Base-by-base conservation (phyloP, 768 basidiomycete species). In the Sporobolomyces phaffii region DNA sequence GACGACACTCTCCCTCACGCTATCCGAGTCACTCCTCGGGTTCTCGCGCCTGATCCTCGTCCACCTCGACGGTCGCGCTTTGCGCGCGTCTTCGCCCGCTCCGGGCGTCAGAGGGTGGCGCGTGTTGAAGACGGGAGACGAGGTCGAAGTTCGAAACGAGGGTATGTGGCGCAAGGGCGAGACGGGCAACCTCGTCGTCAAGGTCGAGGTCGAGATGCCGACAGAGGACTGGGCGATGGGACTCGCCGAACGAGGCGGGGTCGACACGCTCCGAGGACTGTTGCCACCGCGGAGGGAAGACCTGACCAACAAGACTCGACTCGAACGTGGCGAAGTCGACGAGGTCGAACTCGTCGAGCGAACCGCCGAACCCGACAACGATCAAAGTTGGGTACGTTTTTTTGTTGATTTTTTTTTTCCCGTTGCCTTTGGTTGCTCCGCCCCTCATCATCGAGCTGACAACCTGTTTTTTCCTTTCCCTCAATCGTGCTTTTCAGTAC, bases 21-120 rank as follows among this genome's bases (percentile, higher is more conserved):
- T 98, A 33, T 93, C 92, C 14, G 94, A 99, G 78, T 90, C 92
- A 5, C 83, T 98, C 14, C 83, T 96, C 59, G 94, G 94, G n/a
- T 93, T 99, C 80, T 89, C 87, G 51, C 85, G 94, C 31, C 87
- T 97, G 68, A 79, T 96, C 28, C 80, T 99, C 63, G 89, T 87
- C 10, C 94, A 99, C 77, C 82, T 99, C 34, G 94, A 99, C 75
- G 92, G 92, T 14, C 85, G 91, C 18, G 91, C 91, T n/a, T 82
- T 97, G 57, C 85, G 84, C 41, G 84, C 96, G 17, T 79, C 84
- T 0, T 87, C 84, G 70, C 89, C 89, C 7, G 34, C 47, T 2
- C 81, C 84, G 1, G 85, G 87, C 11, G 88, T 87, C 76, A 65
- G 71, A 3, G 79, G 79, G 1, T 76, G 78, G 68, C 62, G 77